Conservation (phyloP, 768 basidiomycete species). For the Basidioascus undulatus region DNA sequence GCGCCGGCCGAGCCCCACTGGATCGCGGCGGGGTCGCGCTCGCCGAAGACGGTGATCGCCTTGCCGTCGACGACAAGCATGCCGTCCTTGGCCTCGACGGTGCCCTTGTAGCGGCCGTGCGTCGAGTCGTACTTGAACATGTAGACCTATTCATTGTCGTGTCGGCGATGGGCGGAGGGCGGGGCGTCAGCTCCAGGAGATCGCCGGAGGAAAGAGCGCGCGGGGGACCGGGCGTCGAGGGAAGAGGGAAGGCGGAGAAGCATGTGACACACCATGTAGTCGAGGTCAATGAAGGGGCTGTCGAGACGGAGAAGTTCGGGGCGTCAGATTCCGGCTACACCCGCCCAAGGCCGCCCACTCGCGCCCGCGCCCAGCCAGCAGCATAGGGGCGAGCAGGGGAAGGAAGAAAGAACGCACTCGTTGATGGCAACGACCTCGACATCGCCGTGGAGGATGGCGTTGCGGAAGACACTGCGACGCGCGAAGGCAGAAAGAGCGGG, state of each 20-base stretch:
- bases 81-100: slow-evolving; percentile 55
- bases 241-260: too few relatives aligned
- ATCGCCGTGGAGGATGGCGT: slow-evolving; percentile 51
- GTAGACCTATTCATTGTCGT: too few relatives aligned
- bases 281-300: slow-evolving; percentile 89
- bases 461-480: slow-evolving; percentile 90
- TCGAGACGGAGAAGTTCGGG: not conserved
- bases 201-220: not conserved
- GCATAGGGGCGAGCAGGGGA: not conserved
- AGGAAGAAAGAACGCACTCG: slow-evolving; percentile 34
- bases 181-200: too few relatives aligned
- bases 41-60: slow-evolving; percentile 47
- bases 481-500: slow-evolving; percentile 33
- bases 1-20: slow-evolving; percentile 59
- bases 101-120: slow-evolving; percentile 74
- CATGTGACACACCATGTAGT: slow-evolving; percentile 91
- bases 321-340: not conserved
- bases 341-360: not conserved
- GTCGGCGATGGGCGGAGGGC: too few relatives aligned
- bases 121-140: slow-evolving; percentile 97
- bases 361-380: not conserved
- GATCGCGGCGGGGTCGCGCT: slow-evolving; percentile 71
- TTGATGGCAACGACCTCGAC: slow-evolving; percentile 78
- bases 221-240: too few relatives aligned
- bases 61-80: slow-evolving; percentile 73